A percentile compares a stretch with the other conserved stretches of the same genome.
Conservation (phyloP, 2,329 filamentous ascomycete species). For the Emergomyces pasteurianus region DNA sequence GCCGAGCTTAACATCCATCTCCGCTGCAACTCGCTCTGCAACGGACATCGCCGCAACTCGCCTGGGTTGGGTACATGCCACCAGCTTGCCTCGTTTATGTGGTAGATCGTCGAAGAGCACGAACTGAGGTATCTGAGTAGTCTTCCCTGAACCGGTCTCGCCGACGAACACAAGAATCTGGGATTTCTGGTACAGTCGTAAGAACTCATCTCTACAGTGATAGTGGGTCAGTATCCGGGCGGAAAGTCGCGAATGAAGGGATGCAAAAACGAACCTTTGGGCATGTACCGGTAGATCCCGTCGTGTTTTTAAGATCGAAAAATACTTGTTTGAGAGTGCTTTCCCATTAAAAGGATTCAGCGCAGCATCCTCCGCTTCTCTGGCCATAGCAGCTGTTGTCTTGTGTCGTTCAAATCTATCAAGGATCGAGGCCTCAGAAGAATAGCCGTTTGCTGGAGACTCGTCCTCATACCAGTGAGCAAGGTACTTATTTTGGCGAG, state of each 20-base stretch:
- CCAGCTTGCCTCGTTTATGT: slow-evolving; percentile 71
- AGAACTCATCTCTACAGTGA: slow-evolving; percentile 64
- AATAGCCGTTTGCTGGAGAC: slow-evolving; percentile 22
- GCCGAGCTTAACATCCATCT: slow-evolving; percentile 86
- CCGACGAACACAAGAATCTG: slow-evolving; percentile 98
- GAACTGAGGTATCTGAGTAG: slow-evolving; percentile 97
- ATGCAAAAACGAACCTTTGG: slow-evolving; percentile 53
- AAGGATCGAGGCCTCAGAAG: slow-evolving; percentile 38
- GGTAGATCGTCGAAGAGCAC: slow-evolving; percentile 95
- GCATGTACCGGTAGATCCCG: slow-evolving; percentile 83
- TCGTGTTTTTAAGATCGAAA: slow-evolving; percentile 73
- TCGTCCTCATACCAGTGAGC: slow-evolving; percentile 67
- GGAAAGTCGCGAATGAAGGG: neutral
- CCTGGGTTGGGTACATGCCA: slow-evolving; percentile 94
- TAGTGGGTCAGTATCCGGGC: slow-evolving; percentile 6
- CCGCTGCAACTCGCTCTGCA: slow-evolving; percentile 91
- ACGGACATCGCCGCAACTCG: slow-evolving; percentile 98
- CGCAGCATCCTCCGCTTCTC: slow-evolving; percentile 64
- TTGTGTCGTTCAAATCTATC: slow-evolving; percentile 61
- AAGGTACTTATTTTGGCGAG: slow-evolving; percentile 70
- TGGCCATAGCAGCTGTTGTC: slow-evolving; percentile 66
- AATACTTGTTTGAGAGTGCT: slow-evolving; percentile 70
- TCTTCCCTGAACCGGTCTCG: slow-evolving; percentile 98
- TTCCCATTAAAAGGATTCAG: slow-evolving; percentile 75
- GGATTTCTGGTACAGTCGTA: slow-evolving; percentile 80